Base-by-base conservation (phyloP, 208 protist genomes). In the Naegleria fowleri region DNA sequence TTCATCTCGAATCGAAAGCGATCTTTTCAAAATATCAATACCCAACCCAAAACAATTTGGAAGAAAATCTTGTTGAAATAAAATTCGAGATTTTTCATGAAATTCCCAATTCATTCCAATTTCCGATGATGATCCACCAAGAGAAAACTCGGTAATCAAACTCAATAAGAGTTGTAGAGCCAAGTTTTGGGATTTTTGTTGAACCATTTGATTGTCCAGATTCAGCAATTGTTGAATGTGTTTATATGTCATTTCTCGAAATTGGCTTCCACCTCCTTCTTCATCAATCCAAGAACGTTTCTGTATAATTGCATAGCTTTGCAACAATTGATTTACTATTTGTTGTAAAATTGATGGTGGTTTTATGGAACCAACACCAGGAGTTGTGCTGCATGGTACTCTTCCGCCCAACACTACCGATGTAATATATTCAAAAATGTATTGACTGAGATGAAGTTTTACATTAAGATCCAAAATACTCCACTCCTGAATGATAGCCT, bases 121-220 rank as follows among this genome's bases (percentile, higher is more conserved):
- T 39, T 51, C 43, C 7, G 41, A 58, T 36, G 67, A 36, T 79
- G 67, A 79, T 36, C 67, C 67, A 36, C 67, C 67, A 36, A 79
- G 13, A 25, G 85, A 88, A 58, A 88, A 88, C 38, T 88, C 85
- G 22, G 85, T 58, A n/a, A 88, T 38, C 19, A 88, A 79, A 79
- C n/a, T 79, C 29, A 79, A n/a, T 79, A 79, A 79, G 19, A 79
- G 9, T 79, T 79, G 67, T 36, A 79, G 29, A 36, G 67, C 67
- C n/a, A 79, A 79, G n/a, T 79, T 79, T 79, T 79, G 67, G 1
- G 67, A 29, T 13, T 36, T 79, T 79, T 79, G 67, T 79, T 36
- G 29, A 22, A 67, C 55, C 55, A 29, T 15, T 67, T 15, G 55
- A 36, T 25, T 36, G 9, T 36, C 67, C 36, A 36, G 67, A 13